Conservation (phyloP, 345 rosid genomes). For the Geranium rotundifolium region DNA sequence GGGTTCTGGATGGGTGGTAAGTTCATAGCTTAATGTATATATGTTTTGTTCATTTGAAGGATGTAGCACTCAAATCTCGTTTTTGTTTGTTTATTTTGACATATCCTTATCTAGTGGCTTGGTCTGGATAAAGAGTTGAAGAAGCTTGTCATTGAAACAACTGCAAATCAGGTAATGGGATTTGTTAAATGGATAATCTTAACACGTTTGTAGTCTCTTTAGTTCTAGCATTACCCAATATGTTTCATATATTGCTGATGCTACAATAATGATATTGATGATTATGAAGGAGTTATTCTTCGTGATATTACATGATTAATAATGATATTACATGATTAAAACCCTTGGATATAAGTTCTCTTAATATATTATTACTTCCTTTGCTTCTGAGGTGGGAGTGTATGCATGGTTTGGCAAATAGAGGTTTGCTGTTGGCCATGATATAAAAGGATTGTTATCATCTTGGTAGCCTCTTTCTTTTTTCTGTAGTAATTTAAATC, state of each 20-base stretch:
- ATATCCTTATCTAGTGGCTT: constrained; percentile 52
- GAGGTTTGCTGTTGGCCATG: not conserved
- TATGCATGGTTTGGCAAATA: no score
- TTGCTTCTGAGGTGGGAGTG: not conserved
- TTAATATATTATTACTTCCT: not conserved
- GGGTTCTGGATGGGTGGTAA: constrained; percentile 99
- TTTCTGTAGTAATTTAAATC: not conserved
- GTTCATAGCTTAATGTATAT: constrained; percentile 12
- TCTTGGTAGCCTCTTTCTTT: no score
- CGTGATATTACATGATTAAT: not conserved
- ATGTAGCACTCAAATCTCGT: not conserved
- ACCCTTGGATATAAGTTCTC: no score
- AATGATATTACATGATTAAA: no score
- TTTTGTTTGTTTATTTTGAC: not conserved
- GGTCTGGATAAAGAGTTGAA: constrained; percentile 69
- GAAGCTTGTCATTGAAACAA: constrained; percentile 85
- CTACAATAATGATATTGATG: not conserved
- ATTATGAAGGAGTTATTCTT: no score
- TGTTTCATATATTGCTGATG: not conserved
- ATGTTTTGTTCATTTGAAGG: not conserved
- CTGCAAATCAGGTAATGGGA: constrained; percentile 69
- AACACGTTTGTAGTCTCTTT: no score
- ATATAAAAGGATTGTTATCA: not conserved
- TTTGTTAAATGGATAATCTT: not conserved
- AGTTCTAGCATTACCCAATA: not conserved